Conservation (phyloP, 768 basidiomycete species). For the Infundibulicybe gibba region DNA sequence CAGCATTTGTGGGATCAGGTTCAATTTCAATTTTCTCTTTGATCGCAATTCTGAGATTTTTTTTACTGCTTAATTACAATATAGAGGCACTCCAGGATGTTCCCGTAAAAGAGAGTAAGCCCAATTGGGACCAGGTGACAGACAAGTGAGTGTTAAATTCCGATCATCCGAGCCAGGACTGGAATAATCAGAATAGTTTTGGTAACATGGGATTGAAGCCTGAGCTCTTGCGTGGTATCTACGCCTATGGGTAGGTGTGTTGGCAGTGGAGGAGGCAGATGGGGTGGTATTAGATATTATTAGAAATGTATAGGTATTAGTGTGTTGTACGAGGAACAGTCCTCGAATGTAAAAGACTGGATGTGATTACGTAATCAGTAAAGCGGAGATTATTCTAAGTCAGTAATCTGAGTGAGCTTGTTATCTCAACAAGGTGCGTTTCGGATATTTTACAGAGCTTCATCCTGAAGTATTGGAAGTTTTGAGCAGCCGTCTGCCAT, state of each 20-base stretch:
- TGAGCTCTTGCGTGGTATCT: slow-evolving; percentile 97
- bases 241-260: slow-evolving; percentile 97
- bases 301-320: too few species aligned
- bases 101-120: slow-evolving; percentile 66
- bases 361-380: too few species aligned
- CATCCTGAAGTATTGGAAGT: slow-evolving; percentile 48
- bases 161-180: slow-evolving; percentile 4
- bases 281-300: too few species aligned
- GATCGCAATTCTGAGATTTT: too few species aligned
- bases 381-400: too few species aligned
- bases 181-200: slow-evolving; percentile 57
- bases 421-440: too few species aligned
- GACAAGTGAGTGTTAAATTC: slow-evolving; percentile 77
- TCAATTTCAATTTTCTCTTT: too few species aligned
- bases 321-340: too few species aligned
- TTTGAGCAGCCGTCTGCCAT: slow-evolving; percentile 99
- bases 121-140: slow-evolving; percentile 88
- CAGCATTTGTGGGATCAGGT: slow-evolving; percentile 41
- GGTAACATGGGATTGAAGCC: slow-evolving; percentile 99
- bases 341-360: too few species aligned
- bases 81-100: slow-evolving; percentile 77
- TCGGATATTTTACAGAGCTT: slow-evolving; percentile 3
- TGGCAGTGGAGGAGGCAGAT: too few species aligned
- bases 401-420: too few species aligned
- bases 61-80: slow-evolving; percentile 30